phyloP scores from a whole-genome alignment of 352 stramenopile species.

The Phytophthora pistaciae region DNA sequence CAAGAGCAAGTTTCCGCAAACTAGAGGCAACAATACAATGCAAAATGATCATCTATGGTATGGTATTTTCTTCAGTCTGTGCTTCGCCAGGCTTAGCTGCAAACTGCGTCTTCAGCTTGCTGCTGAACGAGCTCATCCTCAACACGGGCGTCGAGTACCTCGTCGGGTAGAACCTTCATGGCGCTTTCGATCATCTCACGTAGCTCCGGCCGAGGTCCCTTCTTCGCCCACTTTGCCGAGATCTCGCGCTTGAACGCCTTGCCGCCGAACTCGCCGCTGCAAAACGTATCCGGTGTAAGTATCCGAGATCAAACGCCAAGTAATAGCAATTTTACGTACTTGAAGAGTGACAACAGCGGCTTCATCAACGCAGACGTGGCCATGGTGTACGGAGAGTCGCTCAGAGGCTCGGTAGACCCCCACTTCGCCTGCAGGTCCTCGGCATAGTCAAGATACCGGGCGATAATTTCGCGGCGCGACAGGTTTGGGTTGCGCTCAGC shows the following conservation, averaged over 20 bases:
- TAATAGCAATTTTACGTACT: slow-evolving; percentile 47
- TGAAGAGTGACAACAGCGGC: slow-evolving; percentile 80
- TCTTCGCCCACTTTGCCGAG: slow-evolving; percentile 69
- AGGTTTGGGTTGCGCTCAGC: slow-evolving; percentile 78
- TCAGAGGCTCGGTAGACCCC: slow-evolving; percentile 56
- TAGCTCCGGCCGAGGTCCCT: slow-evolving; percentile 68
- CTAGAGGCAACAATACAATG: slow-evolving; percentile 13
- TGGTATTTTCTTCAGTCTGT: slow-evolving; percentile 7
- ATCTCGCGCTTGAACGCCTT: slow-evolving; percentile 88
- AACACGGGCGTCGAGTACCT: slow-evolving; percentile 75
- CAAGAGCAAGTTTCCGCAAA: slow-evolving; percentile 21
- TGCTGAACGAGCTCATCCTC: slow-evolving; percentile 64
- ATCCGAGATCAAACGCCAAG: not conserved
- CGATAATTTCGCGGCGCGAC: slow-evolving; percentile 87
- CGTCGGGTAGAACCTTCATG: slow-evolving; percentile 71
- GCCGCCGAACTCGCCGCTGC: slow-evolving; percentile 76
- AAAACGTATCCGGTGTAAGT: not conserved
- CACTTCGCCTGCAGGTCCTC: slow-evolving; percentile 81
- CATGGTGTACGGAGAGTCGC: slow-evolving; percentile 74
- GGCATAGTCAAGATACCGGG: slow-evolving; percentile 89
- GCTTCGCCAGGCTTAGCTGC: slow-evolving; percentile 14
- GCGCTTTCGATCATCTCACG: slow-evolving; percentile 81
- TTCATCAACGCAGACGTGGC: slow-evolving; percentile 84
- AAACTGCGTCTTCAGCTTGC: slow-evolving; percentile 17
- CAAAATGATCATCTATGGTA: slow-evolving; percentile 29